These are phyloP conservation scores for Caryopteris hybrid DNA, from an alignment of 305 asterid genomes.

Conservation along the genomic window DNA sequence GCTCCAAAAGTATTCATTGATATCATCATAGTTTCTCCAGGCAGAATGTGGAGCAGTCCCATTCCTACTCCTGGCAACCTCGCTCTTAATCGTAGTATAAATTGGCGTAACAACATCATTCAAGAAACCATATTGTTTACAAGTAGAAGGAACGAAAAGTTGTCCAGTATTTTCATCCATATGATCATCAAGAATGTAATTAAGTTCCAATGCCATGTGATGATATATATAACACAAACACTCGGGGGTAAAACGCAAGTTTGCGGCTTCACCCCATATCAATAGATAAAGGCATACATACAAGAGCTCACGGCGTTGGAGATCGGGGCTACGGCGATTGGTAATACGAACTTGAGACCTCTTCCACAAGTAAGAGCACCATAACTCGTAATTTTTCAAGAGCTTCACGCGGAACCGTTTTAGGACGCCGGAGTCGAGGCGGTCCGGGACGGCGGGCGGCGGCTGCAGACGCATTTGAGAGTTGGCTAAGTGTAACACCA, in stretches of 20 bases:
- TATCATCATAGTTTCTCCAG: constrained; percentile 96
- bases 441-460: constrained; percentile 50
- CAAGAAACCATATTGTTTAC: constrained; percentile 61
- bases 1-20: constrained; percentile 92
- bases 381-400: constrained; percentile 61
- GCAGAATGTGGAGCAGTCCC: constrained; percentile 98
- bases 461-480: constrained; percentile 88
- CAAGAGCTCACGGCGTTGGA: constrained; percentile 75
- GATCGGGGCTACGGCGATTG: constrained; percentile 48
- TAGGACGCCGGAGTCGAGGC: constrained; percentile 68
- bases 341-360: constrained; percentile 73
- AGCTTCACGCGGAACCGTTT: constrained; percentile 68
- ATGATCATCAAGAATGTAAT: constrained; percentile 70
- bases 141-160: constrained; percentile 61
- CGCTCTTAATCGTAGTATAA: constrained; percentile 55
- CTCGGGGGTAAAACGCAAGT: constrained; percentile 77
- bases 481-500: constrained; percentile 89
- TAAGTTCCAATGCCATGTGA: constrained; percentile 83
- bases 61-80: constrained; percentile 78
- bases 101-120: constrained; percentile 62
- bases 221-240: constrained; percentile 90
- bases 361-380: constrained; percentile 83
- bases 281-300: constrained; percentile 70
- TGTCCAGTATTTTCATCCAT: constrained; percentile 65
- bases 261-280: constrained; percentile 93